Evolutionary conservation across 805 yeast species (phyloP).

Genomic region (Suhomyces prunicola): DNA sequence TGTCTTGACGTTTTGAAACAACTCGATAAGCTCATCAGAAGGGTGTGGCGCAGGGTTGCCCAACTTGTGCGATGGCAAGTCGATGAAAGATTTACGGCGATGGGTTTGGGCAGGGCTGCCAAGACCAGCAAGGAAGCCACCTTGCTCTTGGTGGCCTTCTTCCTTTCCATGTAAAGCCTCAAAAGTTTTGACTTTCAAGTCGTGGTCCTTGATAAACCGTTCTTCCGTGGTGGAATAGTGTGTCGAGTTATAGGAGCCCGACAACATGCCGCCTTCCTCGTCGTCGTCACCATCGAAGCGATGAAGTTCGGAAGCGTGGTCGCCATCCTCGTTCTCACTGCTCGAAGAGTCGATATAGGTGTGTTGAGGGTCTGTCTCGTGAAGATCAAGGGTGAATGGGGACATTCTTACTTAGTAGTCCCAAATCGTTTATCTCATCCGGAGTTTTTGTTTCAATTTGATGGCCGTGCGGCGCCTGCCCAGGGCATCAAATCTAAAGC

Average conservation of each 20-base stretch:
- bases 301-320: conserved; percentile 2
- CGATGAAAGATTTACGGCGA: conserved; percentile 36
- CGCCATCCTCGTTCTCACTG: not conserved
- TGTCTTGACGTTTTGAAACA: conserved; percentile 57
- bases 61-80: conserved; percentile 26
- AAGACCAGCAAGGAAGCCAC: conserved; percentile 3
- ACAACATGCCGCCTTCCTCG: conserved; percentile 23
- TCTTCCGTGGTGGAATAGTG: conserved; percentile 69
- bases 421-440: not conserved
- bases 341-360: not conserved
- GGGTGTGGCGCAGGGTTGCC: conserved; percentile 36
- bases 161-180: conserved; percentile 37
- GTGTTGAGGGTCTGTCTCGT: not conserved
- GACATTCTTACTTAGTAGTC: conserved; percentile 1
- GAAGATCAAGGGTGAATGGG: conserved; percentile 3
- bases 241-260: conserved; percentile 40
- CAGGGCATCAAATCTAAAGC: not conserved
- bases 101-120: conserved; percentile 5
- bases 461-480: not conserved
- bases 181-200: conserved; percentile 61
- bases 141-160: conserved; percentile 4
- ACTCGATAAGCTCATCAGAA: conserved; percentile 62
- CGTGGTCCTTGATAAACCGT: conserved; percentile 59
- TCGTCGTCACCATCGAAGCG: conserved; percentile 5
- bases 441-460: not conserved